Conservation (phyloP, 768 basidiomycete species). For the Dentipellis sp. region DNA sequence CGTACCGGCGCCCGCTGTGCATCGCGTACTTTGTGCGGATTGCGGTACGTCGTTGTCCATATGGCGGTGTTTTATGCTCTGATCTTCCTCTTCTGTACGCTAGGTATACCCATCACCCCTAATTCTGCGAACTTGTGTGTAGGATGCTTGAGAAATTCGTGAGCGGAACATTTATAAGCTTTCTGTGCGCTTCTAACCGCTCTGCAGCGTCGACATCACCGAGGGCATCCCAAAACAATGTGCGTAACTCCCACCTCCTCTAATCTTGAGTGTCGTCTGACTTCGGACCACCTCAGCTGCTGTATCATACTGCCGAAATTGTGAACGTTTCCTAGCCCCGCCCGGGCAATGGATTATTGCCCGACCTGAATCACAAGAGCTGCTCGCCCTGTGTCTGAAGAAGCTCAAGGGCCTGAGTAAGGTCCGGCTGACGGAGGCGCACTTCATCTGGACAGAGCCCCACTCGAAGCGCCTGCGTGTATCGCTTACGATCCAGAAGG, state of each 20-base stretch:
- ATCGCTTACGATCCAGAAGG: constrained; percentile 96
- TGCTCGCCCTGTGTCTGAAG: constrained; percentile 89
- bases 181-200: background rate
- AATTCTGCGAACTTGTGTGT: constrained; percentile 93
- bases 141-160: constrained; percentile 82
- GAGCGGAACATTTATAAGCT: constrained; percentile 18
- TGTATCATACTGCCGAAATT: constrained; percentile 90
- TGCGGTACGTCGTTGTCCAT: constrained; percentile 45
- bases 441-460: constrained; percentile 99
- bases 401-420: constrained; percentile 91
- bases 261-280: background rate
- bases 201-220: constrained; percentile 81
- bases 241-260: constrained; percentile 21
- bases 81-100: background rate
- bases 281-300: constrained; percentile 43
- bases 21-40: constrained; percentile 82
- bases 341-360: constrained; percentile 82
- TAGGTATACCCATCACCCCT: constrained; percentile 80
- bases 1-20: constrained; percentile 61
- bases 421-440: constrained; percentile 95
- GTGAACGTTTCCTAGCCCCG: constrained; percentile 91
- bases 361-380: constrained; percentile 84
- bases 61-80: background rate
- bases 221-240: constrained; percentile 97
- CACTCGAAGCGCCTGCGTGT: constrained; percentile 90